A percentile compares a stretch with the other conserved stretches of the same genome.
Conservation (phyloP, 495 filamentous ascomycete genomes). For the Massariosphaeria phaeospora region DNA sequence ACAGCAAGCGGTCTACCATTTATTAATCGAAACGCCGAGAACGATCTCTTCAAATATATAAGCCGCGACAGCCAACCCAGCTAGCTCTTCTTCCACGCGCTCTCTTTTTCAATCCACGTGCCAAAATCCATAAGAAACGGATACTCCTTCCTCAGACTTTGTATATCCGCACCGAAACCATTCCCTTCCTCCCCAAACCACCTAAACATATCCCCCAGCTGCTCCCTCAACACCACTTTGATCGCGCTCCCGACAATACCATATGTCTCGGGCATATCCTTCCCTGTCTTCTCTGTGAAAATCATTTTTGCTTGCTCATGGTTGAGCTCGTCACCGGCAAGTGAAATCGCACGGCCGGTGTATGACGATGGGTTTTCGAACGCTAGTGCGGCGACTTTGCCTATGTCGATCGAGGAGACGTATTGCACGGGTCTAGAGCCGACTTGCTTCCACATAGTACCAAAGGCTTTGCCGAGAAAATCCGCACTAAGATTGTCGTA, state of each 20-base stretch:
- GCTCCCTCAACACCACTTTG: conserved; percentile 47
- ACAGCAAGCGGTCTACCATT: too few species aligned
- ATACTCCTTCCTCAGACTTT: conserved; percentile 46
- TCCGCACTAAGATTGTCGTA: conserved; percentile 58
- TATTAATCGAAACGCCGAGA: too few species aligned
- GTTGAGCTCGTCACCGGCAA: conserved; percentile 57
- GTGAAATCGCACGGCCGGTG: conserved; percentile 44
- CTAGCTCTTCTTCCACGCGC: not conserved
- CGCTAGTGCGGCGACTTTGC: conserved; percentile 55
- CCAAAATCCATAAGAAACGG: conserved; percentile 54
- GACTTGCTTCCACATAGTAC: conserved; percentile 47
- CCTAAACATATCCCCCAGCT: conserved; percentile 56
- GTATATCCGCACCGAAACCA: conserved; percentile 57
- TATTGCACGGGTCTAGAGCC: conserved; percentile 52
- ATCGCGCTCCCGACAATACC: conserved; percentile 28
- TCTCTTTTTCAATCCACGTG: conserved; percentile 48
- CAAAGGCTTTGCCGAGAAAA: conserved; percentile 56
- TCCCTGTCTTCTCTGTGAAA: conserved; percentile 49
- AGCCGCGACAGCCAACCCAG: too few species aligned
- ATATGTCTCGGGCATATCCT: conserved; percentile 43
- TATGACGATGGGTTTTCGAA: conserved; percentile 49
- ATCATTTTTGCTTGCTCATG: conserved; percentile 45
- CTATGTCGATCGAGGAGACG: conserved; percentile 57
- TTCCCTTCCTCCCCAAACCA: conserved; percentile 59
- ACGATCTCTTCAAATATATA: too few species aligned